Evolutionary conservation across 1,284 basidiomycete species (phyloP), one percentile per base, ranked within the genome.

Genomic region (Mycena citricolor): DNA sequence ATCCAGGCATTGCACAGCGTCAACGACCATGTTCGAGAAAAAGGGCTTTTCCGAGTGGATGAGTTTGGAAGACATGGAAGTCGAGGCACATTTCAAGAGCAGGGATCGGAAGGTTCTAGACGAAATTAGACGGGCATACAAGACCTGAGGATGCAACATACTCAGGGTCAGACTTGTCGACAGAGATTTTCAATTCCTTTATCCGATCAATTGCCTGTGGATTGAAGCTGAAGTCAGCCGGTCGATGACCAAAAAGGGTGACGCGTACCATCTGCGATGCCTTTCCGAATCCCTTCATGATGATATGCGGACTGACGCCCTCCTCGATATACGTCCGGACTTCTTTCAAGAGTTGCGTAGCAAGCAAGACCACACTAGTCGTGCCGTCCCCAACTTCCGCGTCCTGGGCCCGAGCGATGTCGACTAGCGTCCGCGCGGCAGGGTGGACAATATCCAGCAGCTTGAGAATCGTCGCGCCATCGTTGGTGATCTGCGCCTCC

Each of bases 31-130:
- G 55, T 90, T 84, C 23, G 94, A 89, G 74, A 99, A 99, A 74
- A 99, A 99, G n/a, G 95, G 94, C 61, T 97, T 97, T 71, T 98
- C 94, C 29, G 93, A 94, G 65, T 98, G 94, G 57, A 99, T 98
- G 52, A 99, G 82, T 71, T 99, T 99, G 51, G 94, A 98, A 16
- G 95, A 98, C 95, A 99, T 98, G 30, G 94, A 95, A 6, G 97
- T 99, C 21, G 94, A 87, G 29, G 97, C 97, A 66, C 94, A 97
- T 74, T 97, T 95, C 58, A 97, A 75, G 32, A 99, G 79, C 8
- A 99, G 82, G 46, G 94, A 90, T 49, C 86, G 90, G 81, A 99
- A 98, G 57, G 83, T 82, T 53, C 91, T 95, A 65, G 16, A 26
- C 35, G 32, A 44, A 23, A 51, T 37, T 29, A 49, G 21, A 22